A percentile compares a stretch with the other conserved stretches of the same genome.
Conservation (phyloP, 768 basidiomycete genomes). For the Russula virescens region DNA sequence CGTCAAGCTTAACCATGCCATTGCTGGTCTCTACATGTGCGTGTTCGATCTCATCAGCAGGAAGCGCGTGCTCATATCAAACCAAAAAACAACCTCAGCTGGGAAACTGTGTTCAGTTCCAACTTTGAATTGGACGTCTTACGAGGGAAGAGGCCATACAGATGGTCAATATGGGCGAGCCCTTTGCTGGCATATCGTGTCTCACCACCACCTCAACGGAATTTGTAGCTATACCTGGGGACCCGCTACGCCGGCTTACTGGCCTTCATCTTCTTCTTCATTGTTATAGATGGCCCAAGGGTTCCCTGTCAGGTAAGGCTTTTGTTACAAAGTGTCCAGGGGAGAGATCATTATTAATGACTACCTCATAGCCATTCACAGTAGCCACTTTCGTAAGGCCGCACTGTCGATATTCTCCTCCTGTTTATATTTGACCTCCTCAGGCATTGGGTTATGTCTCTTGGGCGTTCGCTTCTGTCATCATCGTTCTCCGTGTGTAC, state of each 20-base stretch:
- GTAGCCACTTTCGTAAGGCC: neutral
- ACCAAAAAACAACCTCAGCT: neutral
- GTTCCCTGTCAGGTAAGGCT: neutral
- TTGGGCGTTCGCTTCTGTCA: conserved; percentile 7
- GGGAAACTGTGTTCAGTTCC: neutral
- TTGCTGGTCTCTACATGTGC: conserved; percentile 6
- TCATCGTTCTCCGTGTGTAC: conserved; percentile 2
- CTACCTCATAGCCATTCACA: neutral
- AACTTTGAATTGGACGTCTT: conserved; percentile 6
- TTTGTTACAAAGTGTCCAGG: neutral
- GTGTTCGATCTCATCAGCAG: neutral
- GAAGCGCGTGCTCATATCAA: neutral
- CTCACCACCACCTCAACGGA: neutral
- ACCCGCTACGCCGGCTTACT: conserved; percentile 4
- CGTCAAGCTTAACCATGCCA: neutral
- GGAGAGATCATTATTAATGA: neutral
- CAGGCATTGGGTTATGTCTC: neutral
- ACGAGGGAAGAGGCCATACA: conserved; percentile 10
- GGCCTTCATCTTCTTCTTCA: neutral
- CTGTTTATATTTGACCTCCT: neutral
- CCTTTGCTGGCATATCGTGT: neutral
- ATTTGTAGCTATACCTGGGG: conserved; percentile 8
- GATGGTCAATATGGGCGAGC: conserved; percentile 9
- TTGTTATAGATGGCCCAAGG: neutral
- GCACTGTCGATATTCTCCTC: too few species aligned